These are phyloP conservation scores for Ophiostoma pallidulum DNA, from an alignment of 2,329 filamentous ascomycete genomes.

Conservation along the genomic window DNA sequence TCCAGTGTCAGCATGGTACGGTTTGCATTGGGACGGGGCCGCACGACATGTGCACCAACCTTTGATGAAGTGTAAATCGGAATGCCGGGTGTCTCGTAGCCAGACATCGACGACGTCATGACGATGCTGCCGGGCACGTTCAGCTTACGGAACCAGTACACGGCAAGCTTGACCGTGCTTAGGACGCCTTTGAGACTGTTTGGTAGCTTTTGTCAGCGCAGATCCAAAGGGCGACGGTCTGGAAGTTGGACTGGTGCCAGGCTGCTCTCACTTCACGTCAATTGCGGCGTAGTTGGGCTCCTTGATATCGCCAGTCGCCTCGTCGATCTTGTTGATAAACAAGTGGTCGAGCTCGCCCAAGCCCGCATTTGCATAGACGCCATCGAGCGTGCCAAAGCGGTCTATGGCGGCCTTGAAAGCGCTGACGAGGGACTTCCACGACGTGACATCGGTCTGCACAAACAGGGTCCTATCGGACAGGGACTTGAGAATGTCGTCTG, in stretches of 20 bases:
- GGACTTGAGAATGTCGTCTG: neutral
- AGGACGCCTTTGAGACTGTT: constrained; percentile 1
- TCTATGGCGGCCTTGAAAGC: neutral
- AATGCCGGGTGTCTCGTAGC: constrained; percentile 2
- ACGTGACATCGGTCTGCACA: constrained; percentile 1
- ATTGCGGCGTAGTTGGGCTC: neutral
- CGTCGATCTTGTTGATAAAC: neutral
- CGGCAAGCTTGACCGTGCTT: neutral
- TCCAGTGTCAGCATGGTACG: too few relatives aligned
- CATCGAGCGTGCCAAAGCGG: neutral
- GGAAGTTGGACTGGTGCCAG: too few relatives aligned
- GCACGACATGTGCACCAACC: neutral
- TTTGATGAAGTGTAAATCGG: constrained; percentile 1
- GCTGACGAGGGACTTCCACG: neutral
- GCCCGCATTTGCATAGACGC: neutral
- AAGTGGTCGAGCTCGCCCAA: neutral
- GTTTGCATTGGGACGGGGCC: neutral
- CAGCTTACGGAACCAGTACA: constrained; percentile 1
- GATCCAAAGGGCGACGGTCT: too few relatives aligned
- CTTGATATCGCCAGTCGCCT: neutral
- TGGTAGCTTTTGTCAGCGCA: too few relatives aligned
- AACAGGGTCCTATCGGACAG: neutral
- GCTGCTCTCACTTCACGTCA: too few relatives aligned
- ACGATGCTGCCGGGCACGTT: neutral
- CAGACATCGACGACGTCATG: constrained; percentile 1